Conservation (phyloP, 306 rosid genomes). For the Malus orientalis region DNA sequence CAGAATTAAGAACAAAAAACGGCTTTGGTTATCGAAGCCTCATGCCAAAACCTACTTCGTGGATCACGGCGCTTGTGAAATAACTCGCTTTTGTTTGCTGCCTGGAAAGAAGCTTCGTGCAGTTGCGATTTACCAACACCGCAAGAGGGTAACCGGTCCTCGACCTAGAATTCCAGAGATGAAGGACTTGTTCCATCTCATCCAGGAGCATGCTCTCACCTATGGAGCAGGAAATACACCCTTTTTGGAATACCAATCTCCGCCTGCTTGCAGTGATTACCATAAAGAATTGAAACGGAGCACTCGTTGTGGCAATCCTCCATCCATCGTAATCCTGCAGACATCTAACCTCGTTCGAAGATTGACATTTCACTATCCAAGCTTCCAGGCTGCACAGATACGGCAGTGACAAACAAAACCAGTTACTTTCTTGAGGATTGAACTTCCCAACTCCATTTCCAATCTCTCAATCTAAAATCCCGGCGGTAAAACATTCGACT, state of each 20-base stretch:
- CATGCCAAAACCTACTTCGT: background rate
- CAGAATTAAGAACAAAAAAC: background rate
- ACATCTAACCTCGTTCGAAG: background rate
- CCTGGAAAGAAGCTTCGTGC: no score
- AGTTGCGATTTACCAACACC: no score
- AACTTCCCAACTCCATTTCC: background rate
- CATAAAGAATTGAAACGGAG: background rate
- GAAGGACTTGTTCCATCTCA: no score
- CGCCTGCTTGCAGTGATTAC: background rate
- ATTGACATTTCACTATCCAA: no score
- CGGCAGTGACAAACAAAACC: background rate
- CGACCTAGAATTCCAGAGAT: no score
- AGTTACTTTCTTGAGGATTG: background rate
- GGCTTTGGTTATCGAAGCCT: background rate
- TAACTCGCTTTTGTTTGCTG: background rate
- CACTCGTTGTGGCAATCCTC: background rate
- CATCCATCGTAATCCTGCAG: background rate
- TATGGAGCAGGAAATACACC: background rate
- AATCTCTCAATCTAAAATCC: background rate
- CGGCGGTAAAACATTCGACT: background rate
- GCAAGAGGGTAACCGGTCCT: no score
- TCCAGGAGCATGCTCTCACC: no score
- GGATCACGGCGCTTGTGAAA: background rate
- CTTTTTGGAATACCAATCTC: background rate
- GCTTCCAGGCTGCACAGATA: background rate